Base-by-base conservation (phyloP, 352 stramenopile genomes). In the Thraustochytrium striatum region DNA sequence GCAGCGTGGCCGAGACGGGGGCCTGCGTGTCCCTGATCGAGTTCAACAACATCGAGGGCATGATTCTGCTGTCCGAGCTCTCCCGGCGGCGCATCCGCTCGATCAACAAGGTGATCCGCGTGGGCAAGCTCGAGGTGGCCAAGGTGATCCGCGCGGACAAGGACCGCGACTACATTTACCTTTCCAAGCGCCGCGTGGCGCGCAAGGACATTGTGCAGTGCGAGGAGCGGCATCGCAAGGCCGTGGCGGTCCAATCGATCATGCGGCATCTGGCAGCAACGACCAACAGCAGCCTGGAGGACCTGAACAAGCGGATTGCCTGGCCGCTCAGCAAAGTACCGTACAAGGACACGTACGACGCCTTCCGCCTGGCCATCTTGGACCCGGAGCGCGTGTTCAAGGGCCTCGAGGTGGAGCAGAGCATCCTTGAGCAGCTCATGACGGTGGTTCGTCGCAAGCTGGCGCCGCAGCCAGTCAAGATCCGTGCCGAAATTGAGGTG, bases 21-120 rank as follows among this genome's bases (percentile, higher is more conserved):
- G 97, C 97, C 30, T 99, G 99, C 87, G 97, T 99, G 61, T 97
- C 91, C 53, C 89, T 99, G 52, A 89, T 99, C 59, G 97, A 99
- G 88, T 99, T 99, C 91, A 98, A 99, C 89, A 98, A 99, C 88
- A 99, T 99, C 82, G 92, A 98, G 85, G 97, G 97, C 59, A 98
- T 99, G 92, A 99, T 99, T 84, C 83, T 99, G 82, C 87, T 99
- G 9, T 98, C 91, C n/a, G 97, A 99, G 86, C 88, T 99, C 53
- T 98, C 91, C 58, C 90, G 97, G 13, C 91, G 96, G 85, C 96
- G 97, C 78, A 99, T 99, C 84, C 95, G 97, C 21, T 98, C 92
- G 68, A 99, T 99, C 88, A 99, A 99, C 87, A 99, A 99, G 88
- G 88, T 99, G 33, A 98, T 99, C 82, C 92, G 96, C 39, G 96